A percentile compares a stretch with the other conserved stretches of the same genome.
Conservation (phyloP, 768 basidiomycete genomes). For the Lepiota brunneoincarnata region DNA sequence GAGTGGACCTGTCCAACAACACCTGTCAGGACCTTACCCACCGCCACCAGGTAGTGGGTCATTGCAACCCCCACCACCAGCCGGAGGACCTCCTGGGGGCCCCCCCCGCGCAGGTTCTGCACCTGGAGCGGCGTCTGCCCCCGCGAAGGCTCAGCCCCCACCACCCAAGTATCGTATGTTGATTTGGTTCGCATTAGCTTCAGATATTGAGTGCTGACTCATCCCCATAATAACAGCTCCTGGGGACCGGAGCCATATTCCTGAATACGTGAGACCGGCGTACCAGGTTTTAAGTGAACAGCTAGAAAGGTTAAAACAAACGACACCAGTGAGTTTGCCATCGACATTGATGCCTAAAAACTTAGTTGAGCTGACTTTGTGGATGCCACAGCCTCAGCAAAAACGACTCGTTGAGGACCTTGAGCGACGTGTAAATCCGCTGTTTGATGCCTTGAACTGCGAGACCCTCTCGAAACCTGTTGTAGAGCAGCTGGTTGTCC, state of each 20-base stretch:
- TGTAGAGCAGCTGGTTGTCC: slow-evolving; percentile 65
- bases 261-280: slow-evolving; percentile 61
- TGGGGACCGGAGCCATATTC: slow-evolving; percentile 92
- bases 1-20: background rate
- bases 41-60: slow-evolving; percentile 34
- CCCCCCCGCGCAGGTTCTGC: slow-evolving; percentile 25
- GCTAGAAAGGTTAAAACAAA: slow-evolving; percentile 66
- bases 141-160: slow-evolving; percentile 21
- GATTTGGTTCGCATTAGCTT: background rate
- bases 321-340: slow-evolving; percentile 60
- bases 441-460: slow-evolving; percentile 94
- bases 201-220: slow-evolving; percentile 5
- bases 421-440: slow-evolving; percentile 77
- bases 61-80: slow-evolving; percentile 20
- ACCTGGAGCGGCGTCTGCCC: slow-evolving; percentile 19
- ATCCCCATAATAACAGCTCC: slow-evolving; percentile 49
- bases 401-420: slow-evolving; percentile 84
- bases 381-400: slow-evolving; percentile 61
- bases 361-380: background rate
- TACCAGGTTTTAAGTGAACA: slow-evolving; percentile 65
- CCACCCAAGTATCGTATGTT: slow-evolving; percentile 45
- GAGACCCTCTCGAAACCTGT: slow-evolving; percentile 71
- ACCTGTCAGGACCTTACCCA: slow-evolving; percentile 37
- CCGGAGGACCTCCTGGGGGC: slow-evolving; percentile 24
- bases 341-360: background rate